Base-by-base conservation (phyloP, 305 asterid genomes). In the Caryopteris hybrid region DNA sequence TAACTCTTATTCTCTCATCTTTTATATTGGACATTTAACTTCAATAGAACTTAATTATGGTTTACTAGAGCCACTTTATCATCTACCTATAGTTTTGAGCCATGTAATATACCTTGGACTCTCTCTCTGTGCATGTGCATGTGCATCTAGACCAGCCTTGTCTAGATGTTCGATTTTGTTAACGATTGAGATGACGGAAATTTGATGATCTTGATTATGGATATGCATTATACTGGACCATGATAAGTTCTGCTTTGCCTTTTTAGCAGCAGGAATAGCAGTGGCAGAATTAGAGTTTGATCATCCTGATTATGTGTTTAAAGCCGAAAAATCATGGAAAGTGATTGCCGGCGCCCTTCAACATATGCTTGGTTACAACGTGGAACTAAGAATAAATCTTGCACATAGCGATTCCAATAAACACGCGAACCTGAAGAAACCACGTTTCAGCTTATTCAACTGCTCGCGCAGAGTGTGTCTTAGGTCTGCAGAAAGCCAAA, bases 311-410 rank as follows among this genome's bases (percentile, higher is more conserved):
- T 53, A 83, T 38, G 86, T 82, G 4, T 70, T 83, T 0, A 89
- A 81, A 79, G 96, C 98, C 6, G 96, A 89, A 74, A 89, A 84
- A 51, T 83, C 86, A 0, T 91, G 96, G 98, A 89, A 91, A 78
- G 70, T 60, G 70, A 89, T 89, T 46, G 93, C 96, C 5, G 78
- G 84, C 53, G 86, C 87, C 4, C 88, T 91, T 48, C 96, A 89
- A 70, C 64, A 41, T 25, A 68, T 75, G 22, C 76, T 89, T 21
- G 89, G 89, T 14, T 79, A 79, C 71, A 89, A 85, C 51, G 86
- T 91, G 42, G 98, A 91, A 74, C 83, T 87, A 69, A 83, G 93
- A 69, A 81, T 89, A 79, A 79, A 83, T 47, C 84, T 79, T 34
- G 65, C 76, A 42, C 34, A 50, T 1, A 68, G 69, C 25, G 61